Evolutionary conservation across 1,284 basidiomycete species (phyloP).

Genomic region (Taiwanofungus camphoratus): DNA sequence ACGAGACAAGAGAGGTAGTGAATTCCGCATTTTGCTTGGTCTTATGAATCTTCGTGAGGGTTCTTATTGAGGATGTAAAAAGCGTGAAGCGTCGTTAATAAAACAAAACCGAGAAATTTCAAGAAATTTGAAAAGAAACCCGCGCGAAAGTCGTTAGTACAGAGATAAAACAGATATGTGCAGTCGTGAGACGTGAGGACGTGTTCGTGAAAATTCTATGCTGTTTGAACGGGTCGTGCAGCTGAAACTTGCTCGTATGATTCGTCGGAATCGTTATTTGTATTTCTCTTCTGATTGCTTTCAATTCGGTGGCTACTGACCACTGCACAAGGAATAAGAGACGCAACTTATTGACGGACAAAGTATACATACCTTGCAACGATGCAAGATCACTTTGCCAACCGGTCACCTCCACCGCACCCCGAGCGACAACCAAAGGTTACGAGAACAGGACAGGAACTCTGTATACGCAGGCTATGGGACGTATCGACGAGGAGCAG

Average conservation of each 20-base stretch:
- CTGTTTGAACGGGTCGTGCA: constrained; percentile 14
- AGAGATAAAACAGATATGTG: constrained; percentile 10
- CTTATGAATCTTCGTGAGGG: constrained; percentile 12
- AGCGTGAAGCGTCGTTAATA: constrained; percentile 18
- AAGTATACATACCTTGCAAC: constrained; percentile 14
- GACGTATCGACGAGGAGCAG: constrained; percentile 18
- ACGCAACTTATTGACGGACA: neutral
- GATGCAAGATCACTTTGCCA: constrained; percentile 20
- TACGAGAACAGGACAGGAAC: constrained; percentile 10
- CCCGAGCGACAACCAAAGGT: constrained; percentile 10
- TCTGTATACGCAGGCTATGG: constrained; percentile 12
- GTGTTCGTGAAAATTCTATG: constrained; percentile 1
- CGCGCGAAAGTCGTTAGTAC: constrained; percentile 10
- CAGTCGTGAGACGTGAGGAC: constrained; percentile 16
- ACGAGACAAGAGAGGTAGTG: constrained; percentile 31
- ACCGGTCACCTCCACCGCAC: constrained; percentile 17
- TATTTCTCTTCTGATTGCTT: constrained; percentile 8
- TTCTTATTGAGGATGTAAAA: constrained; percentile 11
- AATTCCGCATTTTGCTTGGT: constrained; percentile 17
- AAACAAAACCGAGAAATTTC: constrained; percentile 16
- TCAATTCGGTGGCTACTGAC: constrained; percentile 17
- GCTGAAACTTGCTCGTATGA: constrained; percentile 12
- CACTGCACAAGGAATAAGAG: constrained; percentile 8
- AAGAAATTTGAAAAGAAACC: constrained; percentile 5
- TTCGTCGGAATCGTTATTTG: constrained; percentile 21